phyloP scores from a whole-genome alignment of 2,329 filamentous ascomycete species.

The Stylonectria norvegica region DNA sequence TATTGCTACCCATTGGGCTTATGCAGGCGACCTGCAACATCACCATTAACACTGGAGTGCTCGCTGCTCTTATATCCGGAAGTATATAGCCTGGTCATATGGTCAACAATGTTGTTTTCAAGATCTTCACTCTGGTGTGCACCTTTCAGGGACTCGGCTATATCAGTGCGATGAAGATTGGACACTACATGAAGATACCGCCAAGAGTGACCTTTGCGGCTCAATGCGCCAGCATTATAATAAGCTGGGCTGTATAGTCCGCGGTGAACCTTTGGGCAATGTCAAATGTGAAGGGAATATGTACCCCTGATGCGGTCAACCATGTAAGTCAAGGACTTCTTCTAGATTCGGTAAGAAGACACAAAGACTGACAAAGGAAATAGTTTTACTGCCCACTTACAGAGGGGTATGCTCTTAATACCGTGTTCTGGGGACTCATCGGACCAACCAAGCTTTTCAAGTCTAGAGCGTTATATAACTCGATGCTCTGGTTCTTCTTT shows the following conservation, averaged over 20 bases:
- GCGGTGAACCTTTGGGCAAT: conserved; percentile 31
- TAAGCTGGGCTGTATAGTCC: conserved; percentile 39
- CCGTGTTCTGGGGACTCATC: conserved; percentile 60
- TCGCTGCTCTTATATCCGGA: conserved; percentile 48
- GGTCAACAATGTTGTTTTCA: conserved; percentile 50
- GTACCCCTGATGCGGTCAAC: conserved; percentile 32
- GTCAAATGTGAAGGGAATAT: conserved; percentile 51
- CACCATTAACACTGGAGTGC: conserved; percentile 46
- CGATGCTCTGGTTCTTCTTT: conserved; percentile 8
- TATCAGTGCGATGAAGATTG: conserved; percentile 49
- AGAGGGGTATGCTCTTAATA: conserved; percentile 38
- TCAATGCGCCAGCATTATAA: conserved; percentile 36
- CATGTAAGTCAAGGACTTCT: neutral
- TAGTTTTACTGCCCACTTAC: conserved; percentile 4
- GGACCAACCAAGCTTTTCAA: conserved; percentile 31
- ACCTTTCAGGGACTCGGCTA: conserved; percentile 46
- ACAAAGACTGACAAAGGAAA: conserved; percentile 51
- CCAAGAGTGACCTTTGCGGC: conserved; percentile 48
- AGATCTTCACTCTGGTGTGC: conserved; percentile 45
- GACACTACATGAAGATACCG: conserved; percentile 52
- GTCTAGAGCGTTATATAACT: conserved; percentile 5
- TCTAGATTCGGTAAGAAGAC: conserved; percentile 29
- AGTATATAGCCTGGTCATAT: conserved; percentile 47
- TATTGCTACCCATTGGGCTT: conserved; percentile 43
- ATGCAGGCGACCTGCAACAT: conserved; percentile 49